These are phyloP conservation scores for Sporothrix humicola DNA, from an alignment of 2,329 filamentous ascomycete genomes.

Conservation along the genomic window DNA sequence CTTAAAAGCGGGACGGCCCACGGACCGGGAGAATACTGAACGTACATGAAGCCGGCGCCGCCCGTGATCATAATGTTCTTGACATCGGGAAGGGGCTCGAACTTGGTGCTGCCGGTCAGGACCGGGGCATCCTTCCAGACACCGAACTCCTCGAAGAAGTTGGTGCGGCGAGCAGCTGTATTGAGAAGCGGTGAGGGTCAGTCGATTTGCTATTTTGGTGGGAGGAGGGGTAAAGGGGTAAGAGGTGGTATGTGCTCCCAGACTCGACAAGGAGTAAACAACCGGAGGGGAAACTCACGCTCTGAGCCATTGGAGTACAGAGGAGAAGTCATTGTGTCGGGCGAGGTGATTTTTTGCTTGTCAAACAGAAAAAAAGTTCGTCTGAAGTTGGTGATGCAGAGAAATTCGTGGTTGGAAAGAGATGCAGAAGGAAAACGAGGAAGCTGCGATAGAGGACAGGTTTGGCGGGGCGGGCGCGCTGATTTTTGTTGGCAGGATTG, in stretches of 20 bases:
- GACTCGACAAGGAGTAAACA: neutral
- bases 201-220: neutral
- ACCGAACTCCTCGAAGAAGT: slow-evolving; percentile 64
- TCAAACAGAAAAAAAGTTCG: slow-evolving; percentile 22
- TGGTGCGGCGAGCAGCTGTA: slow-evolving; percentile 41
- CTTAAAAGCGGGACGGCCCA: slow-evolving; percentile 3
- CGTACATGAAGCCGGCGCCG: slow-evolving; percentile 84
- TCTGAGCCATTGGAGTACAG: slow-evolving; percentile 34
- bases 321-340: slow-evolving; percentile 32
- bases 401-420: slow-evolving; percentile 16
- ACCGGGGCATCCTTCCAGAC: slow-evolving; percentile 75
- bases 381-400: slow-evolving; percentile 29
- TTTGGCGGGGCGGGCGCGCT: slow-evolving; percentile 32
- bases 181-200: slow-evolving; percentile 34
- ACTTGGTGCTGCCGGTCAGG: slow-evolving; percentile 71
- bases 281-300: slow-evolving; percentile 19
- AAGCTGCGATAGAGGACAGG: slow-evolving; percentile 31
- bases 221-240: slow-evolving; percentile 17
- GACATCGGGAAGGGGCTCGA: slow-evolving; percentile 69
- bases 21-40: slow-evolving; percentile 41
- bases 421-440: slow-evolving; percentile 20
- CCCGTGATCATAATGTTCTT: slow-evolving; percentile 85
- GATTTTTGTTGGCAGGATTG: slow-evolving; percentile 33
- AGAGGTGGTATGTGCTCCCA: neutral
- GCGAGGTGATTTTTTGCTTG: slow-evolving; percentile 9